Base-by-base conservation (phyloP, 768 basidiomycete species). In the Boletus reticuloceps region DNA sequence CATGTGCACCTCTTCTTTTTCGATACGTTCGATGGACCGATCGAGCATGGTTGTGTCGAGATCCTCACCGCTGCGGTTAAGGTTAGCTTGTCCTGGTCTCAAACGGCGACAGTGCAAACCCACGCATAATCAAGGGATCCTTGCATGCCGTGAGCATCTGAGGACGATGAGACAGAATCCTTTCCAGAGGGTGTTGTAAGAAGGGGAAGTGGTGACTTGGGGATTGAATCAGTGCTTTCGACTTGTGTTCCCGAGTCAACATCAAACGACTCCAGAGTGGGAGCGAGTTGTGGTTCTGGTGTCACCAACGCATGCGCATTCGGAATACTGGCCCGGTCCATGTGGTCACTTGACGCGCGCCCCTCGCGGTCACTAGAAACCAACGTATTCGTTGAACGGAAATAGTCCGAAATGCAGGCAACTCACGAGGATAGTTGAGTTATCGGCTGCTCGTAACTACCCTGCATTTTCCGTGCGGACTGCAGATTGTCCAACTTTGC, bases 391-490 rank as follows among this genome's bases (percentile, higher is more conserved):
- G 6, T 10, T 36, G 48, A 27, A 53, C 20, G 25, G 29, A n/a
- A 20, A 29, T 4, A 6, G 6, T 27, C 11, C 6, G 19, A 27
- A 12, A n/a, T 5, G 16, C 12, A 36, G 9, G 32, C 40, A 11
- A 39, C 60, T 61, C 47, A 60, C 58, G 41, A 20, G 17, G 47
- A 29, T 6, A 31, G 12, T 6, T 13, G 3, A 19, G 27, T 25
- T 2, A 7, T 32, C 11, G 17, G 13, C 20, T 8, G 50, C 10
- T 41, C 34, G 13, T 46, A n/a, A 5, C 3, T 29, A 13, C 25
- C 14, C 4, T 25, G 27, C 14, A 16, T 20, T 2, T 1, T 27
- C 27, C 20, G 3, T 16, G 10, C n/a, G n/a, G 5, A 20, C 2
- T 36, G 32, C 1, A 25, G 7, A 22, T 38, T 36, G 14, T 42